Conservation (phyloP, 352 stramenopile species). For the Phytophthora tubulina region DNA sequence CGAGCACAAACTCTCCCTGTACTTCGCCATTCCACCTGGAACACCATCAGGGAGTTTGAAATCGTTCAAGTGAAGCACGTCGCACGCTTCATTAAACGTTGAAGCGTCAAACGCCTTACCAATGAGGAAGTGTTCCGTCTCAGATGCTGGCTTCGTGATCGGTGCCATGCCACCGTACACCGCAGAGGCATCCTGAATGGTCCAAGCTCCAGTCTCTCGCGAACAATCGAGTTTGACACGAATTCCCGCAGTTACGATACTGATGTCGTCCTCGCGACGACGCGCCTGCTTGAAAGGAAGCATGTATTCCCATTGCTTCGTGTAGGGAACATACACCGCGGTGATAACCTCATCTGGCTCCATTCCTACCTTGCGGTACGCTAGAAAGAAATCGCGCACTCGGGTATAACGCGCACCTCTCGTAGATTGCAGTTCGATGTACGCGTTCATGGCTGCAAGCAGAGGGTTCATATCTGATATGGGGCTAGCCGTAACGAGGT, state of each 20-base stretch:
- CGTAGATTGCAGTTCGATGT: slow-evolving; percentile 66
- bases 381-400: slow-evolving; percentile 95
- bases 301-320: slow-evolving; percentile 92
- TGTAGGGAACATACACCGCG: slow-evolving; percentile 91
- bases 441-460: slow-evolving; percentile 88
- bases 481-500: slow-evolving; percentile 96
- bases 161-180: slow-evolving; percentile 81
- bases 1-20: slow-evolving; percentile 93
- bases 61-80: slow-evolving; percentile 87
- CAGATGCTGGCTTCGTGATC: slow-evolving; percentile 63
- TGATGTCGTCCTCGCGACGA: slow-evolving; percentile 97
- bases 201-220: slow-evolving; percentile 80
- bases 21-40: slow-evolving; percentile 95
- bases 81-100: slow-evolving; percentile 87
- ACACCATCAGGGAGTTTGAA: slow-evolving; percentile 92
- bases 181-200: slow-evolving; percentile 62
- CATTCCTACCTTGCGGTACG: slow-evolving; percentile 94
- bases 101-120: slow-evolving; percentile 82
- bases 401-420: slow-evolving; percentile 50
- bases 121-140: slow-evolving; percentile 76
- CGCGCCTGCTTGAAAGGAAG: slow-evolving; percentile 96
- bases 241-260: slow-evolving; percentile 96
- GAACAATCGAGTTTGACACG: slow-evolving; percentile 79
- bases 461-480: slow-evolving; percentile 99
- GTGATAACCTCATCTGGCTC: slow-evolving; percentile 92